Base-by-base conservation (phyloP, 1,139 yeast genomes). In the Torulaspora pretoriensis region DNA sequence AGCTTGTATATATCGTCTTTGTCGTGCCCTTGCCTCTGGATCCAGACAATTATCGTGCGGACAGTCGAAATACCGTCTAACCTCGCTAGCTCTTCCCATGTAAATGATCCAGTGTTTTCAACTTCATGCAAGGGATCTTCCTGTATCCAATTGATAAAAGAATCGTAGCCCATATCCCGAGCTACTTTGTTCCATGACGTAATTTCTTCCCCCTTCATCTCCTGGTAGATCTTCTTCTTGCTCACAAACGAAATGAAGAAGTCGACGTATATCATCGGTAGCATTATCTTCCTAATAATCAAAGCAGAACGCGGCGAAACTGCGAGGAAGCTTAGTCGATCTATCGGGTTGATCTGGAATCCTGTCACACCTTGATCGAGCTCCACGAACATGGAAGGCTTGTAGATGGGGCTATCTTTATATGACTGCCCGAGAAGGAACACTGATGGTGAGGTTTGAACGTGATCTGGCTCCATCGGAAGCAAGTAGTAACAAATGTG, bases 271-370 rank as follows among this genome's bases (percentile, higher is more conserved):
- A 50, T 45, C 47, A 46, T 42, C 6, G 63, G 58, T 14, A 60
- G 35, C 35, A 52, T 49, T 6, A 59, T 46, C 42, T 57, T 59
- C 33, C 59, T 49, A 3, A 59, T 54, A 37, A 55, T 50, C 3
- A 59, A 35, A 2, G 60, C 58, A 9, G 51, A 42, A 10, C 52
- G 38, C 2, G 54, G 55, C 3, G 56, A 52, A 8, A 48, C 48
- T 0, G 56, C 49, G 10, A 58, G 36, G 42, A 59, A 56, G 42
- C 63, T 58, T 17, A 57, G 45, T 25, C 51, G 50, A 44, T 61
- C 61, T 40, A 56, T 43, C 5, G 64, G 63, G 35, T 60, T 60
- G 8, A 59, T 53, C 9, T 55, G 57, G 38, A 60, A 59, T 24
- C 42, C 45, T n/a, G 56, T 47, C 5, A 61, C 52, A 8, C 46